Evolutionary conservation across 2,329 filamentous ascomycete species (phyloP).

Genomic region (Aureobasidium leucospermi): DNA sequence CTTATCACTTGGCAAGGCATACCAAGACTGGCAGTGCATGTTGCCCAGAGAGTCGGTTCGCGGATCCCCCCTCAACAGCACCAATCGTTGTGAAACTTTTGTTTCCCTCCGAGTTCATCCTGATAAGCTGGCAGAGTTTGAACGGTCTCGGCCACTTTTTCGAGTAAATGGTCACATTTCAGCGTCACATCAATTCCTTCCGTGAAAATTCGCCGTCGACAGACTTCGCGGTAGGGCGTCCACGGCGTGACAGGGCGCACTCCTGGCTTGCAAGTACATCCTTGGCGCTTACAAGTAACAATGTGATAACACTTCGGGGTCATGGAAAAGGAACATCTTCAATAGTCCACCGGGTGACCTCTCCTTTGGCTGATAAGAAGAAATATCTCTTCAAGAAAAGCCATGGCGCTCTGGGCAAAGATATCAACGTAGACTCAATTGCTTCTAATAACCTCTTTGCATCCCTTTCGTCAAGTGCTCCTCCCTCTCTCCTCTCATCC

Average conservation of each 20-base stretch:
- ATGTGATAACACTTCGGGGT: not conserved
- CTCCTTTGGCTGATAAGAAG: not conserved
- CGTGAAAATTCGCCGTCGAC: not conserved
- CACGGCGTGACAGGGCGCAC: not conserved
- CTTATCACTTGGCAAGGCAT: not conserved
- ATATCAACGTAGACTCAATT: not conserved
- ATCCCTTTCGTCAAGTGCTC: not conserved
- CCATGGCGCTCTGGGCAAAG: constrained; percentile 7
- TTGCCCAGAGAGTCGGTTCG: not conserved
- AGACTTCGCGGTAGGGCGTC: not conserved
- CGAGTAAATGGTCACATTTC: not conserved
- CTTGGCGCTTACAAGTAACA: not conserved
- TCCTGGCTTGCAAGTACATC: not conserved
- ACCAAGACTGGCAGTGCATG: not conserved
- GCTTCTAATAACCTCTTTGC: not conserved
- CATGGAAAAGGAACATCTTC: not conserved
- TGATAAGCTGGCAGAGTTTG: not conserved
- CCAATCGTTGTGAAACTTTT: not conserved
- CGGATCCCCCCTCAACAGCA: not conserved
- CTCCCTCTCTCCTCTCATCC: not conserved
- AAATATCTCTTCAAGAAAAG: not conserved
- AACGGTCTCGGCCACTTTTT: not conserved
- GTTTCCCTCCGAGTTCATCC: not conserved
- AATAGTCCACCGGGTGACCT: not conserved
- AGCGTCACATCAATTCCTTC: not conserved